Evolutionary conservation across 164 flowering plant genomes (phyloP), one percentile per base, ranked within the genome.

Genomic region (Sextonia rubra): DNA sequence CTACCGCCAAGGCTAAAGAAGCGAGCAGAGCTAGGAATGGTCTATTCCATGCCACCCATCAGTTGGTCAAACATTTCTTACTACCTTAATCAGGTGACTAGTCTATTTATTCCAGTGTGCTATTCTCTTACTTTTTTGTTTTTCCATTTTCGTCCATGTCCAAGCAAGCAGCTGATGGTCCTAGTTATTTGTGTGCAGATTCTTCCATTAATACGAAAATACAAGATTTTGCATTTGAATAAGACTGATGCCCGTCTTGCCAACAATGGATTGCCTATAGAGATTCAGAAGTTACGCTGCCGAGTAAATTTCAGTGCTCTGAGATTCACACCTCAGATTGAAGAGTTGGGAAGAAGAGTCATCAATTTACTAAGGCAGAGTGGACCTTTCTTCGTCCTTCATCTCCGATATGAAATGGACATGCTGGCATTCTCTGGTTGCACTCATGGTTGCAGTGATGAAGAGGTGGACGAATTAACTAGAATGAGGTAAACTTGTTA

Each of bases 381-480:
- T 32, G 99, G 97, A n/a, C 91, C 90, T 30, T 92, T 91, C 73
- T 63, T 94, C 22, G 97, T 92, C 17, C 97, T 94, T 73, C 99
- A 94, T 78, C 93, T 94, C n/a, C 80, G 98, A 80, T 94, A 92
- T 80, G 98, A 94, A 82, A 94, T 92, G 98, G 98, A 92, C 78
- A 94, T 94, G 98, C 71, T 94, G 71, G 97, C 98, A 30, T 94
- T 94, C 79, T 94, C 98, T 69, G 98, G 98, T 12, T 92, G 98
- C 74, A 91, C 88, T 30, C 91, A 94, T 75, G 98, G 98, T 27
- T 94, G 97, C 80, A 91, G 76, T 68, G 30, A 70, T 60, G 90
- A 86, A 8, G 98, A 94, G 81, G 90, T 85, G 22, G 95, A 92
- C 3, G 97, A 94, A 64, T 77, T 94, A 76, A 92, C 95, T n/a